Conservation (phyloP, 2,329 filamentous ascomycete genomes). For the Calonectria montana region DNA sequence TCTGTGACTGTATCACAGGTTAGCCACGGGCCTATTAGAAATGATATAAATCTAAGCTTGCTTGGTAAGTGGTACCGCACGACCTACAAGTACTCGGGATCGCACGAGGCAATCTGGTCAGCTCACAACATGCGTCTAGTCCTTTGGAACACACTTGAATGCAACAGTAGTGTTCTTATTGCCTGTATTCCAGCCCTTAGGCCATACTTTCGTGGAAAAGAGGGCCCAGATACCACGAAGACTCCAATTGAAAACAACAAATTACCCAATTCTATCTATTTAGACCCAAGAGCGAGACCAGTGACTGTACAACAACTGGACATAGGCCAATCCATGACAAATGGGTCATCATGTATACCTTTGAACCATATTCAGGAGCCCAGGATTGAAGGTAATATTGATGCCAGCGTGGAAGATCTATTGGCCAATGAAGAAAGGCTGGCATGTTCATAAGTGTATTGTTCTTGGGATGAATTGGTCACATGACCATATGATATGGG, state of each 20-base stretch:
- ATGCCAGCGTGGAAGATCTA: not conserved
- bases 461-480: too few relatives aligned
- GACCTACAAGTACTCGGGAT: not conserved
- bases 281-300: not conserved
- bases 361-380: not conserved
- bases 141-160: constrained; percentile 1
- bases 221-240: not conserved
- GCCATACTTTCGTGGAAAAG: not conserved
- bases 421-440: not conserved
- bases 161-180: not conserved
- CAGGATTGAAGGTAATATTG: too few relatives aligned
- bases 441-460: too few relatives aligned
- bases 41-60: not conserved
- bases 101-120: too few relatives aligned
- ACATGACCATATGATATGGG: too few relatives aligned
- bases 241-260: not conserved
- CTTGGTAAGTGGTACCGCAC: not conserved
- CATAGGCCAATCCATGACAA: not conserved
- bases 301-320: not conserved
- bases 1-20: not conserved
- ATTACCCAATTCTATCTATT: not conserved
- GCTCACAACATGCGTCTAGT: not conserved
- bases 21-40: not conserved
- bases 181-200: not conserved
- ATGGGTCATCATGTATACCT: not conserved